These are phyloP conservation scores for Pichia sp. DNA, from an alignment of 1,139 yeast species.

Conservation along the genomic window DNA sequence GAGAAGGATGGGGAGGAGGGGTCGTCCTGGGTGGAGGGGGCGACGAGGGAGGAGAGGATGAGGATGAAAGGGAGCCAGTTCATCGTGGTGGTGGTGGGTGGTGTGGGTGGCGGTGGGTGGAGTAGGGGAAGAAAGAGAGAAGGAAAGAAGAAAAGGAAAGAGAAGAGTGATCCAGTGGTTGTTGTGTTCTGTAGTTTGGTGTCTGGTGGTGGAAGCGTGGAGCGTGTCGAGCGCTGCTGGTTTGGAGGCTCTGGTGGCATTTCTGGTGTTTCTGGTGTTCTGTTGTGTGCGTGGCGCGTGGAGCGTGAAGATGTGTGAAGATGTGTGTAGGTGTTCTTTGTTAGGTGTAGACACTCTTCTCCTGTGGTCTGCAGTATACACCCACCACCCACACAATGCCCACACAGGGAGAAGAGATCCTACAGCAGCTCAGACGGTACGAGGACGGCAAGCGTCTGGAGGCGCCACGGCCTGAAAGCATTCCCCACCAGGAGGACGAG, in stretches of 20 bases:
- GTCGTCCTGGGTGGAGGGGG: background rate
- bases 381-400: slow-evolving; percentile 17
- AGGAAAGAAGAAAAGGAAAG: background rate
- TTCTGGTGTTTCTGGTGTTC: too few relatives aligned
- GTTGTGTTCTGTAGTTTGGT: too few relatives aligned
- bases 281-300: too few relatives aligned
- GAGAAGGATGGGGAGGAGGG: background rate
- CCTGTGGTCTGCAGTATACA: too few relatives aligned
- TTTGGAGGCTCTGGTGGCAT: too few relatives aligned
- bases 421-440: slow-evolving; percentile 31
- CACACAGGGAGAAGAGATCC: slow-evolving; percentile 33
- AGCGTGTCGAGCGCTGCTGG: too few relatives aligned
- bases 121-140: background rate
- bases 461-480: too few relatives aligned
- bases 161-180: background rate
- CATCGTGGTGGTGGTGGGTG: background rate
- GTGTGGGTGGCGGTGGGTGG: background rate
- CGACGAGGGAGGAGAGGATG: background rate
- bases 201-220: too few relatives aligned
- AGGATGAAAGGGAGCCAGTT: background rate
- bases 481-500: slow-evolving; percentile 13
- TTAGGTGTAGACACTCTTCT: too few relatives aligned
- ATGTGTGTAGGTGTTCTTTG: too few relatives aligned
- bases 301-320: too few relatives aligned
- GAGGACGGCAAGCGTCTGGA: slow-evolving; percentile 21